phyloP scores from a whole-genome alignment of 2,329 filamentous ascomycete species.

The Colletotrichum chlorophyti region DNA sequence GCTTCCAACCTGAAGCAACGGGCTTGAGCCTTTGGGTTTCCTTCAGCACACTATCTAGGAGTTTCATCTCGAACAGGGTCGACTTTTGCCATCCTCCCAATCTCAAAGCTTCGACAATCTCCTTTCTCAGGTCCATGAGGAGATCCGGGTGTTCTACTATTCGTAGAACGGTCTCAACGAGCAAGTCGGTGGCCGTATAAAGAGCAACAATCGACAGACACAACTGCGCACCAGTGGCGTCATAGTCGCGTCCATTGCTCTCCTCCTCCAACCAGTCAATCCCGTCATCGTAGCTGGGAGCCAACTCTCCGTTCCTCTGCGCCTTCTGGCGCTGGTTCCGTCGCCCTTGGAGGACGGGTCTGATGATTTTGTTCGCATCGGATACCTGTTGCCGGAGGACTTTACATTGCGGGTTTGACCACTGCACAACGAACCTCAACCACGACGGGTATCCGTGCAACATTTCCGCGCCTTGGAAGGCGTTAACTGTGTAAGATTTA shows the following conservation, averaged over 20 bases:
- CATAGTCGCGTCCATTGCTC: slow-evolving; percentile 65
- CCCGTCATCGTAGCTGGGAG: slow-evolving; percentile 39
- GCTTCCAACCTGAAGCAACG: background rate
- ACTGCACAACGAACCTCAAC: background rate
- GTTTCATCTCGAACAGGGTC: slow-evolving; percentile 44
- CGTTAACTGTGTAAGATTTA: slow-evolving; percentile 35
- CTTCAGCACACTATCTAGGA: slow-evolving; percentile 50
- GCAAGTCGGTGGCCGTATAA: slow-evolving; percentile 47
- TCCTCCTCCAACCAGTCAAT: slow-evolving; percentile 50
- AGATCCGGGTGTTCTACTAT: slow-evolving; percentile 46
- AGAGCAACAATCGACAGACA: slow-evolving; percentile 72
- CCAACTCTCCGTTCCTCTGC: background rate
- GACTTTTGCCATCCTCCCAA: slow-evolving; percentile 45
- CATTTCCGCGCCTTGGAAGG: slow-evolving; percentile 4
- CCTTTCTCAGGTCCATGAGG: slow-evolving; percentile 48
- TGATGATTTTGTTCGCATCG: slow-evolving; percentile 43
- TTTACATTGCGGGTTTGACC: slow-evolving; percentile 9
- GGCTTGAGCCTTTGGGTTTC: slow-evolving; percentile 40
- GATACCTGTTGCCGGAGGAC: slow-evolving; percentile 43
- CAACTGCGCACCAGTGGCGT: slow-evolving; percentile 72
- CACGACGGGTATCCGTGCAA: slow-evolving; percentile 1
- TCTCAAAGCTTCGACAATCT: slow-evolving; percentile 44
- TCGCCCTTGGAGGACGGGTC: slow-evolving; percentile 38
- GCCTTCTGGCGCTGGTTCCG: slow-evolving; percentile 33
- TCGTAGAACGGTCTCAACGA: slow-evolving; percentile 46